Conservation (phyloP, 2,329 filamentous ascomycete genomes). For the Mycosphaerella arachidis region DNA sequence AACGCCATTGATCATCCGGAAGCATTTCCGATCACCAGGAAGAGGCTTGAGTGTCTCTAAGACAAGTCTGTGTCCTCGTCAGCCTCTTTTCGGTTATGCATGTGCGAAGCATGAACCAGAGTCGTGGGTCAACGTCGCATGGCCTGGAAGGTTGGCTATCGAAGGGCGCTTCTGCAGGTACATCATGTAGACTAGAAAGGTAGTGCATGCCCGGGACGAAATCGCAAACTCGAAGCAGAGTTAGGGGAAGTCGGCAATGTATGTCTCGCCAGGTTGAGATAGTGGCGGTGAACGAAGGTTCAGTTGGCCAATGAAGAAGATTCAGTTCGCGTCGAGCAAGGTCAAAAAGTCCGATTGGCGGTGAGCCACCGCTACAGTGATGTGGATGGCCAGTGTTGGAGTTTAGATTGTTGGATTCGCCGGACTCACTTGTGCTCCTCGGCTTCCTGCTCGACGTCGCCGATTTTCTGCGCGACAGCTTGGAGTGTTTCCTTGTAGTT, state of each 20-base stretch:
- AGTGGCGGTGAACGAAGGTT: constrained; percentile 36
- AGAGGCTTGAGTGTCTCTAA: constrained; percentile 86
- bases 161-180: constrained; percentile 6
- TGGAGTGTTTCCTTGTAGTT: constrained; percentile 76
- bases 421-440: constrained; percentile 87
- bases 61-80: constrained; percentile 63
- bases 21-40: constrained; percentile 84
- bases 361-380: constrained; percentile 26
- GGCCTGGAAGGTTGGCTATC: background rate
- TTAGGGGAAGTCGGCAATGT: background rate
- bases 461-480: constrained; percentile 91
- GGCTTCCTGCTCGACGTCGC: constrained; percentile 92
- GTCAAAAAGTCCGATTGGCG: constrained; percentile 19
- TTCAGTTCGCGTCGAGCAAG: background rate
- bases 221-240: background rate
- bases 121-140: constrained; percentile 8
- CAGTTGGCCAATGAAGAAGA: constrained; percentile 5
- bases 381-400: background rate
- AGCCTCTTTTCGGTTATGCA: constrained; percentile 2
- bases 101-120: constrained; percentile 1
- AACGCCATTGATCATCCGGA: constrained; percentile 97
- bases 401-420: constrained; percentile 5
- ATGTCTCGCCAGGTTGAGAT: constrained; percentile 2
- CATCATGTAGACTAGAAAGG: background rate
- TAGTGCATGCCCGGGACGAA: background rate